Evolutionary conservation across 805 yeast species (phyloP), one percentile per base, ranked within the genome.

Genomic region (Wickerhamomyces hampshirensis): DNA sequence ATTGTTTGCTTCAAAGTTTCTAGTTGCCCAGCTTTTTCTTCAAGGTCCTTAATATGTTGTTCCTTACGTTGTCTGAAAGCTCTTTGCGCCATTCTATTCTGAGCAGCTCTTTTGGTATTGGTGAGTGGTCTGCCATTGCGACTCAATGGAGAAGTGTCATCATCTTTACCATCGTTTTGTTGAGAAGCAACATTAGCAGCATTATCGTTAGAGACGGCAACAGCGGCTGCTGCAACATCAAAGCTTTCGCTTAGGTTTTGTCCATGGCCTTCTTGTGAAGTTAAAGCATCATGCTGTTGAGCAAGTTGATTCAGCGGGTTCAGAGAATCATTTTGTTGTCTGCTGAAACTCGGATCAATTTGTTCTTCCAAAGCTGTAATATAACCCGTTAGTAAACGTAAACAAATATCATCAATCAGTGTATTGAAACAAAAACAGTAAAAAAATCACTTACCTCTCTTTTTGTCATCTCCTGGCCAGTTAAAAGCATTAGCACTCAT

Each of bases 61-160:
- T 88, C 95, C 55, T 84, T 81, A 42, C 96, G 72, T 55, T 78
- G 80, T 55, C 97, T 73, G 63, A 88, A 89, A 7, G 96, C 95
- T 48, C 85, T 76, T 63, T 89, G 97, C 5, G 97, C 96, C 42
- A 77, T 80, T 53, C 97, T 69, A 65, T 89, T 89, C 62, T 89
- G 97, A 7, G 82, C 88, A 2, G 96, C 96, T 44, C 97, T 76
- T 59, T 85, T 86, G 28, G 93, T 76, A 38, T 69, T 72, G 16
- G 79, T 70, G 29, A 81, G 62, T 13, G 72, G 69, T 38, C 50
- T 52, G 3, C 56, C 54, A 23, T 39, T 34, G 33, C 58, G 56
- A 27, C 46, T 39, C 15, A 51, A 19, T 16, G 44, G 42, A 14
- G 40, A 31, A 26, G 18, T 26, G 12, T 21, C 29, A 18, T 21